These are phyloP conservation scores for Trichoderma breve DNA, from an alignment of 2,329 filamentous ascomycete species.

Conservation along the genomic window DNA sequence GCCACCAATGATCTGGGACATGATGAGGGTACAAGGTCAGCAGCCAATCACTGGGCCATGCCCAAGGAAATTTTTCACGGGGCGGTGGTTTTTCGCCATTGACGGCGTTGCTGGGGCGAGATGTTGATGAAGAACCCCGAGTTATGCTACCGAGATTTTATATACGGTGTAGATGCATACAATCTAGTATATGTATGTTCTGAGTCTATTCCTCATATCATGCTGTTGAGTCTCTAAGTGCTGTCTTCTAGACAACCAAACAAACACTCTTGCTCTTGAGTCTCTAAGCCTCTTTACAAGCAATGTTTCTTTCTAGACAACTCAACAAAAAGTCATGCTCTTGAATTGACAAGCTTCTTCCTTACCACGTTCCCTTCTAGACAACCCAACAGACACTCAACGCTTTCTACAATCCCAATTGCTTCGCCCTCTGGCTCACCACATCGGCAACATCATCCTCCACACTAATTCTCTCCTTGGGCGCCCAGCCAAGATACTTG, in stretches of 20 bases:
- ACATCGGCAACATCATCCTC: conserved; percentile 33
- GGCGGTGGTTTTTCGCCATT: background rate
- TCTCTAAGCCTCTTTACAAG: too few species aligned
- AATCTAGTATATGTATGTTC: too few species aligned
- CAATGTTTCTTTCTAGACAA: too few species aligned
- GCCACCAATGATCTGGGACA: background rate
- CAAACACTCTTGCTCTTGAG: too few species aligned
- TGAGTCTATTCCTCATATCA: background rate
- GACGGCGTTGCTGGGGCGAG: background rate
- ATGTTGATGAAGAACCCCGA: background rate
- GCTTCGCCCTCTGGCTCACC: background rate
- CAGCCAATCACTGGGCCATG: background rate
- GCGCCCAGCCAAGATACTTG: conserved; percentile 48
- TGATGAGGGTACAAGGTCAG: background rate
- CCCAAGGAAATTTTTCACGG: conserved; percentile 3
- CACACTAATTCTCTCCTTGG: conserved; percentile 34
- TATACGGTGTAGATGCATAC: background rate
- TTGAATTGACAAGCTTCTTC: background rate
- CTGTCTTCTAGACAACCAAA: too few species aligned
- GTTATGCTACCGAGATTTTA: background rate
- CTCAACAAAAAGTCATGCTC: too few species aligned
- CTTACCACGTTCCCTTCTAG: background rate
- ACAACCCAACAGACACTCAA: background rate
- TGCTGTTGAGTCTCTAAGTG: too few species aligned
- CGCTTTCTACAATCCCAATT: background rate